These are phyloP conservation scores for peach (Prunus persica) DNA, from an alignment of 306 rosid species.

Conservation along the genomic window Prunus_persica_NCBIv2 NC_034009.1:35173001-35173500, in stretches of 20 bases:
- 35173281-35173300: slow-evolving; percentile 67
- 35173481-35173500: not conserved
- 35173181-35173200: slow-evolving; percentile 73
- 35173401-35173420: not conserved
- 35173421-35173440: not conserved
- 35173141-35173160: slow-evolving; percentile 58
- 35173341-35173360: slow-evolving; percentile 81
- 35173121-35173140: slow-evolving; percentile 52
- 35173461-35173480: slow-evolving; percentile 3
- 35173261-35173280: slow-evolving; percentile 87
- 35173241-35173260: slow-evolving; percentile 63
- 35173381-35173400: slow-evolving; percentile 89
- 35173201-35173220: slow-evolving; percentile 71
- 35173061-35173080: slow-evolving; percentile 76
- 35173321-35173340: slow-evolving; percentile 71
- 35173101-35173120: slow-evolving; percentile 41
- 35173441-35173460: slow-evolving; percentile 6
- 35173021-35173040: slow-evolving; percentile 59
- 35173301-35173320: slow-evolving; percentile 78
- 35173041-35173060: slow-evolving; percentile 51
- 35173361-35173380: slow-evolving; percentile 82
- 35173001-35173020: slow-evolving; percentile 78
- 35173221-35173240: slow-evolving; percentile 81
- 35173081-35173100: slow-evolving; percentile 71
- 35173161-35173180: slow-evolving; percentile 63